phyloP scores from a whole-genome alignment of 2,329 filamentous ascomycete species.

The Cercospora sp. region DNA sequence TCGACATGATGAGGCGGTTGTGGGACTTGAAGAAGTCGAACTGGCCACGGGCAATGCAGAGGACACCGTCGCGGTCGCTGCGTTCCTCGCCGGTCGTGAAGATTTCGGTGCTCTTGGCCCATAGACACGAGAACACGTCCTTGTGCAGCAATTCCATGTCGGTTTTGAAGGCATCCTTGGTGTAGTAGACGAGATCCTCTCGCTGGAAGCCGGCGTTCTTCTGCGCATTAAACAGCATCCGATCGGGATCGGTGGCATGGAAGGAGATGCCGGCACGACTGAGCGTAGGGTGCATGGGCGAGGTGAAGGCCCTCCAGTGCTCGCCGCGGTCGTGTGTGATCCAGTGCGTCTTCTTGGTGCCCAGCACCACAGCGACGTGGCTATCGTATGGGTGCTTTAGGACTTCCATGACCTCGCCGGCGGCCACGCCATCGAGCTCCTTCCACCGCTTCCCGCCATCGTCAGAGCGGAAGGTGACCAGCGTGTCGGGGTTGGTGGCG shows the following conservation, averaged over 20 bases:
- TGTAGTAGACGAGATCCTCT: constrained; percentile 65
- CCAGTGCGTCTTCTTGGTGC: constrained; percentile 68
- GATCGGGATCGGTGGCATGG: constrained; percentile 78
- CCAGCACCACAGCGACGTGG: constrained; percentile 77
- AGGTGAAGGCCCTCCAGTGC: constrained; percentile 74
- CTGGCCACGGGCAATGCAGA: constrained; percentile 77
- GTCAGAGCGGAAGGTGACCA: constrained; percentile 71
- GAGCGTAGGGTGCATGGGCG: constrained; percentile 58
- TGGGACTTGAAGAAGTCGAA: constrained; percentile 71
- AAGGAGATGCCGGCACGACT: constrained; percentile 66
- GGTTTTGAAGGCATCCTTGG: constrained; percentile 78
- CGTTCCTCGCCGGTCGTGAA: constrained; percentile 70
- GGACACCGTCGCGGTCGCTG: constrained; percentile 66
- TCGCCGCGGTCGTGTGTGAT: constrained; percentile 80
- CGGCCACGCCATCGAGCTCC: constrained; percentile 62
- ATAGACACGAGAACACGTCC: constrained; percentile 75
- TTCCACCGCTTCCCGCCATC: constrained; percentile 81
- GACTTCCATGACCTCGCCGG: constrained; percentile 63
- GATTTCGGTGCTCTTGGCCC: constrained; percentile 74
- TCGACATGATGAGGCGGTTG: constrained; percentile 76
- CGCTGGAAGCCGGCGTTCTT: constrained; percentile 43
- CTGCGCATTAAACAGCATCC: constrained; percentile 72
- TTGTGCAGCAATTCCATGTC: constrained; percentile 64
- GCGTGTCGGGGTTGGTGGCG: constrained; percentile 65
- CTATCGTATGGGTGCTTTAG: constrained; percentile 76